Evolutionary conservation across 2,329 filamentous ascomycete genomes (phyloP).

Genomic region (Trichoderma oligosporum): DNA sequence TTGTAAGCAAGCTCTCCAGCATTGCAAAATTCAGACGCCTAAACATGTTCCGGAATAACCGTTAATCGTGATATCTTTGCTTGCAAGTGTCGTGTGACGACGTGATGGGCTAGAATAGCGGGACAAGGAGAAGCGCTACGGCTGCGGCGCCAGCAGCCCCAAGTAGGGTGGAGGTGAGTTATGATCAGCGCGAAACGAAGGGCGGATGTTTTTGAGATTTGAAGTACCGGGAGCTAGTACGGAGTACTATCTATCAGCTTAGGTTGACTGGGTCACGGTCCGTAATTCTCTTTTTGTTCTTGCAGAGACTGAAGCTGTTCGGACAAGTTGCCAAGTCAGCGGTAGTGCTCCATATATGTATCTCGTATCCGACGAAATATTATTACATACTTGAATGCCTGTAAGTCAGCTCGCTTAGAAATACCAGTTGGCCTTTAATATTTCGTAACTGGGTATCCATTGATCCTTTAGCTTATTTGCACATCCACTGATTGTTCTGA

Average conservation of each 20-base stretch:
- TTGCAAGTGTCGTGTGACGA: conserved; percentile 19
- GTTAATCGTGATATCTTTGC: conserved; percentile 10
- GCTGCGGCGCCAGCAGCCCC: conserved; percentile 17
- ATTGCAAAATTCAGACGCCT: neutral
- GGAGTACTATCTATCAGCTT: no score
- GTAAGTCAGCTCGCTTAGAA: no score
- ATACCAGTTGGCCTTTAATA: no score
- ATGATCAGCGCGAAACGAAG: conserved; percentile 15
- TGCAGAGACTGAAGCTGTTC: no score
- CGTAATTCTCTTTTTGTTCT: neutral
- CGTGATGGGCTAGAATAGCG: conserved; percentile 19
- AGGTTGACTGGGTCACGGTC: neutral
- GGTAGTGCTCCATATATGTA: no score
- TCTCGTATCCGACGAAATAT: no score
- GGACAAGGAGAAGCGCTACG: conserved; percentile 18
- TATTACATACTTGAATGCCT: no score
- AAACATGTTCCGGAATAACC: neutral
- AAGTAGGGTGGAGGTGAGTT: conserved; percentile 17
- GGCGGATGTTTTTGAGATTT: conserved; percentile 15
- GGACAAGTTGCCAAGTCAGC: no score
- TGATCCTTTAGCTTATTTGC: no score
- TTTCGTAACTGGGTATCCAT: no score
- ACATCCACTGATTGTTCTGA: no score
- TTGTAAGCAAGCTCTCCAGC: neutral
- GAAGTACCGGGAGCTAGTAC: no score